Conservation (phyloP, 2,329 filamentous ascomycete genomes). For the Raffaelea albimanens region DNA sequence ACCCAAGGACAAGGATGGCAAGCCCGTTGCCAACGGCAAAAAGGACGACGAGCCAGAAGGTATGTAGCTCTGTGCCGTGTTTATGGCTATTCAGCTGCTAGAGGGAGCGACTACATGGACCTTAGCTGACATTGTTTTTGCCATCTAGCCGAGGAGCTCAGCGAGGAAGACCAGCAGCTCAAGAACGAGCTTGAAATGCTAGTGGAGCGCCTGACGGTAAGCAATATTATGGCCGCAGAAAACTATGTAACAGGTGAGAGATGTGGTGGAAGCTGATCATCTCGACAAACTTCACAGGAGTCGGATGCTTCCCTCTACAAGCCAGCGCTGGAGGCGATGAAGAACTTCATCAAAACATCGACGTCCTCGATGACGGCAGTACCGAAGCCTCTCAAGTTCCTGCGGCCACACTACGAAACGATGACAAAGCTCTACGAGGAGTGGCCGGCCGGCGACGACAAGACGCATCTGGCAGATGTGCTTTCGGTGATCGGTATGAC, state of each 20-base stretch:
- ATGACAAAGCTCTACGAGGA: slow-evolving; percentile 80
- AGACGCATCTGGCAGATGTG: slow-evolving; percentile 86
- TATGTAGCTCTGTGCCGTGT: slow-evolving; percentile 25
- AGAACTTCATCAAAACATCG: slow-evolving; percentile 96
- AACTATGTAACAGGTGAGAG: neutral
- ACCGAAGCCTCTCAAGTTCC: slow-evolving; percentile 95
- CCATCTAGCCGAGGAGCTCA: slow-evolving; percentile 68
- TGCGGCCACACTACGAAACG: slow-evolving; percentile 90
- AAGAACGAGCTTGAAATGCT: slow-evolving; percentile 98
- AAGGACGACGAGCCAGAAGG: slow-evolving; percentile 57
- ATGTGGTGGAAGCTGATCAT: neutral
- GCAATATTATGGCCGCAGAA: neutral
- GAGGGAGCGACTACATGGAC: too few species aligned
- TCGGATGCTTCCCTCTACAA: slow-evolving; percentile 81
- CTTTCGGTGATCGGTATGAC: slow-evolving; percentile 98
- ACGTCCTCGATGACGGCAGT: slow-evolving; percentile 99
- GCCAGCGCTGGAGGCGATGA: slow-evolving; percentile 88
- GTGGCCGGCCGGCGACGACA: slow-evolving; percentile 78
- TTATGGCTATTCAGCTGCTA: too few species aligned
- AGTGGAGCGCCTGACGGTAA: slow-evolving; percentile 83
- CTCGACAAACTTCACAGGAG: slow-evolving; percentile 49
- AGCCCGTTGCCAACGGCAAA: slow-evolving; percentile 61
- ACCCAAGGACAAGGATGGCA: slow-evolving; percentile 60
- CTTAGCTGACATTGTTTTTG: slow-evolving; percentile 1
- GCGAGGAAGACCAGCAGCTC: slow-evolving; percentile 94